Evolutionary conservation across 306 rosid genomes (phyloP), one percentile per base, ranked within the genome.

Genomic region (Canavalia gladiata): DNA sequence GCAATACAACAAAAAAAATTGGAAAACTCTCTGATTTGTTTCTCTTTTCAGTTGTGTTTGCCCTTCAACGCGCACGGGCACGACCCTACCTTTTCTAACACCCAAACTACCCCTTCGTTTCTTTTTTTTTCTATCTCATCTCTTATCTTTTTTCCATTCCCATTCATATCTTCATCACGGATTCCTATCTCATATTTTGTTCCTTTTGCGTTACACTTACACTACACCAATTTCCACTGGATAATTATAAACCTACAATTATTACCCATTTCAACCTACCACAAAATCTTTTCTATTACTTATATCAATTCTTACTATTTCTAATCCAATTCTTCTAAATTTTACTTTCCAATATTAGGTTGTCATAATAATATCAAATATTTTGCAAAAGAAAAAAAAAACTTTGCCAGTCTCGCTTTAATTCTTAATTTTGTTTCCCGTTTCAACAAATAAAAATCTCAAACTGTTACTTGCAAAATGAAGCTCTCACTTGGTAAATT

Each of bases 31-130:
- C 25, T 18, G 25, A 18, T 18, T 18, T 18, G 25, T 18, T 18
- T 18, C 25, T 45, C 56, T 6, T n/a, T 10, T 13, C 5, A 3
- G 2, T 4, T 3, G 6, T 8, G 11, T 60, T 35, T 75, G 49
- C 9, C 13, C 25, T 49, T 65, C n/a, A 51, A 10, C 54, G 7
- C 2, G 31, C 74, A 77, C 66, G 81, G 65, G 18, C 13, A 37
- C 2, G 12, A 45, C 6, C 66, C 82, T 72, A 56, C 50, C 59
- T 34, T 45, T 78, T 72, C 39, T 18, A 71, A 68, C 56, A 46
- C 43, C 29, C 43, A 69, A 69, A 69, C 75, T 29, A 46, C 42
- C 75, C 58, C 4, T 45, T 12, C 18, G 28, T 68, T 46, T 47
- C 42, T 47, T 69, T 69, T 30, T 39, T 8, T 13, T 1, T 49